Evolutionary conservation across 768 basidiomycete genomes (phyloP).

Genomic region (Rhizopogon vinicolor): DNA sequence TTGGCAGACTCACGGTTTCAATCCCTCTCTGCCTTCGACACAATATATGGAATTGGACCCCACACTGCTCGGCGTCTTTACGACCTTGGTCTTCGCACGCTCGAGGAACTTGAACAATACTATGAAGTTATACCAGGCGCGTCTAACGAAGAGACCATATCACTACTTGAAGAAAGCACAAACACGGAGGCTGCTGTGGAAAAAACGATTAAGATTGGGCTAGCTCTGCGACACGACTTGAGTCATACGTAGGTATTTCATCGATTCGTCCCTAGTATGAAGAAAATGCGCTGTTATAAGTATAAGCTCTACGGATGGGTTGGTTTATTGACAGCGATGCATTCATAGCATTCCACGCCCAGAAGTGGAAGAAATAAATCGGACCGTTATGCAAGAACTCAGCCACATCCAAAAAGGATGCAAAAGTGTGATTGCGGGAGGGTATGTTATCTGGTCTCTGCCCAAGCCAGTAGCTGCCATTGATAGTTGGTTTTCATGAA

Average conservation of each 20-base stretch:
- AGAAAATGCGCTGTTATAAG: not conserved
- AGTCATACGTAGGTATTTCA: slow-evolving; percentile 33
- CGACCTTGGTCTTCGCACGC: slow-evolving; percentile 57
- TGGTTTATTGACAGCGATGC: not conserved
- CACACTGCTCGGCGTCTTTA: slow-evolving; percentile 64
- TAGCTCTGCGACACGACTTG: slow-evolving; percentile 58
- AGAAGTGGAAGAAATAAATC: slow-evolving; percentile 79
- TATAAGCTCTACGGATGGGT: not conserved
- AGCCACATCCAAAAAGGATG: slow-evolving; percentile 61
- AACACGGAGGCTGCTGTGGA: slow-evolving; percentile 26
- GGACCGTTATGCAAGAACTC: slow-evolving; percentile 63
- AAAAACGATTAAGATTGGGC: slow-evolving; percentile 49
- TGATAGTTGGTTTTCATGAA: not conserved
- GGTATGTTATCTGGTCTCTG: slow-evolving; percentile 40
- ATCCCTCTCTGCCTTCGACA: slow-evolving; percentile 52
- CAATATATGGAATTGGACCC: slow-evolving; percentile 73
- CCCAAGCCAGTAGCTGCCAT: not conserved
- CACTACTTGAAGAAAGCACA: slow-evolving; percentile 17
- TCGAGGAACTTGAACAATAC: slow-evolving; percentile 65
- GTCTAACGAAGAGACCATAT: slow-evolving; percentile 15
- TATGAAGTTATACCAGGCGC: slow-evolving; percentile 42
- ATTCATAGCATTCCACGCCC: slow-evolving; percentile 57
- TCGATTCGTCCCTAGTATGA: not conserved
- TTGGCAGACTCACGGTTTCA: slow-evolving; percentile 47
- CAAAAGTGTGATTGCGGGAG: slow-evolving; percentile 73